Evolutionary conservation across 768 basidiomycete species (phyloP).

Genomic region (Gymnopilus dilepis): DNA sequence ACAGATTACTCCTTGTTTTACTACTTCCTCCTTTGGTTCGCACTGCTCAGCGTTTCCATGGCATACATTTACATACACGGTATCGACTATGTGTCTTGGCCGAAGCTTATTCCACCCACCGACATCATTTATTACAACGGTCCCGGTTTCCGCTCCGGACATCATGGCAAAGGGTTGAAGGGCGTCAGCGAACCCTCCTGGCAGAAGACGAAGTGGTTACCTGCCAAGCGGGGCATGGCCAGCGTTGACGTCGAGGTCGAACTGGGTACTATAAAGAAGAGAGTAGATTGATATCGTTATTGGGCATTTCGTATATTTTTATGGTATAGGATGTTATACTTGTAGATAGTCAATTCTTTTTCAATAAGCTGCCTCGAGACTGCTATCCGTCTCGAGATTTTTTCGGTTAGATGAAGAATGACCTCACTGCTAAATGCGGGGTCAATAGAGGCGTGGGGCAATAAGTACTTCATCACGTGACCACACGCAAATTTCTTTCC

Average conservation of each 20-base stretch:
- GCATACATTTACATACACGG: slow-evolving; percentile 84
- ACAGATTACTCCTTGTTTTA: slow-evolving; percentile 85
- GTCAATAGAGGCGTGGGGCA: neutral
- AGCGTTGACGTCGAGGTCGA: slow-evolving; percentile 70
- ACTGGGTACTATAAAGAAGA: slow-evolving; percentile 77
- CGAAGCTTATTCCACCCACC: slow-evolving; percentile 82
- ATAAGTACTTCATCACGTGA: neutral
- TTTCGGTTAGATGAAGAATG: no score
- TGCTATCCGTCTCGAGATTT: no score
- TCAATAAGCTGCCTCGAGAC: no score
- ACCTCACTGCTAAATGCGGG: no score
- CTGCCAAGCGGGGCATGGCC: slow-evolving; percentile 40
- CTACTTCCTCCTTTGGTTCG: slow-evolving; percentile 84
- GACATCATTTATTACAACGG: slow-evolving; percentile 89
- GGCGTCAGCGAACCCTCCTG: slow-evolving; percentile 37
- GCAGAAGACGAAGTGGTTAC: slow-evolving; percentile 45
- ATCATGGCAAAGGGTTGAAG: slow-evolving; percentile 76
- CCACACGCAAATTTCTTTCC: neutral
- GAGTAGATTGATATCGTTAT: slow-evolving; percentile 57
- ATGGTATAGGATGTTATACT: neutral
- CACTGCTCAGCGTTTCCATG: slow-evolving; percentile 63
- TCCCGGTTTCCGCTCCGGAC: slow-evolving; percentile 80
- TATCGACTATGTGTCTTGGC: slow-evolving; percentile 95
- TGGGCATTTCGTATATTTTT: neutral
- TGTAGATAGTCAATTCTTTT: neutral